Evolutionary conservation across 805 yeast species (phyloP), one percentile per base, ranked within the genome.

Genomic region (Pichia scutulata): DNA sequence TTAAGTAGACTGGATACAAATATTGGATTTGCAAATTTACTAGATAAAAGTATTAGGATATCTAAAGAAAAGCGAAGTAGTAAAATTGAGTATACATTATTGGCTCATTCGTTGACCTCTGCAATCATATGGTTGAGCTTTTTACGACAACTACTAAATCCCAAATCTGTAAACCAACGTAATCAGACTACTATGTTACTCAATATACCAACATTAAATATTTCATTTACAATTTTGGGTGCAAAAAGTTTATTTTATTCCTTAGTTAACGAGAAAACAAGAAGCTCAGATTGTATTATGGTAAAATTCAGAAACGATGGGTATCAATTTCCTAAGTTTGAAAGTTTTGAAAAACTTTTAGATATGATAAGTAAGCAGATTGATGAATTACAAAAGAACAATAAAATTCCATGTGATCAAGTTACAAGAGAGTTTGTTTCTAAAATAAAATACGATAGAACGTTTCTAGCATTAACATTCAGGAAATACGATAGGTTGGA

Each of bases 401-500:
- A 41, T 2, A 46, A 54, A 10, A 18, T 51, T 7, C 46, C 53
- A 0, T 22, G 47, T 6, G 28, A 52, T 10, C 37, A 54, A 1
- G 46, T 23, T 16, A 52, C 58, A 2, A 22, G 40, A 5, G 41
- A 48, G 2, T 62, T 64, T 36, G 12, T 65, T 1, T 16, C 39
- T 3, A 52, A 46, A 30, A 30, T 65, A 18, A 57, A 53, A 33
- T 64, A 64, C 18, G 60, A 63, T 16, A 54, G 62, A 54, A 54
- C 60, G 19, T 45, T 47, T 19, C 51, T 65, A 22, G 63, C 71
- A 62, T 61, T 75, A 60, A 82, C 76, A 57, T 82, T 83, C 73
- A 80, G 80, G 52, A 70, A 77, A 48, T 86, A 83, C 61, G 96
- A 89, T 64, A 69, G 90, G 42, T 60, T 89, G 8, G 93, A 88